Evolutionary conservation across 2,329 filamentous ascomycete genomes (phyloP), one percentile per base, ranked within the genome.

Genomic region (Ambrosiella beaveri): DNA sequence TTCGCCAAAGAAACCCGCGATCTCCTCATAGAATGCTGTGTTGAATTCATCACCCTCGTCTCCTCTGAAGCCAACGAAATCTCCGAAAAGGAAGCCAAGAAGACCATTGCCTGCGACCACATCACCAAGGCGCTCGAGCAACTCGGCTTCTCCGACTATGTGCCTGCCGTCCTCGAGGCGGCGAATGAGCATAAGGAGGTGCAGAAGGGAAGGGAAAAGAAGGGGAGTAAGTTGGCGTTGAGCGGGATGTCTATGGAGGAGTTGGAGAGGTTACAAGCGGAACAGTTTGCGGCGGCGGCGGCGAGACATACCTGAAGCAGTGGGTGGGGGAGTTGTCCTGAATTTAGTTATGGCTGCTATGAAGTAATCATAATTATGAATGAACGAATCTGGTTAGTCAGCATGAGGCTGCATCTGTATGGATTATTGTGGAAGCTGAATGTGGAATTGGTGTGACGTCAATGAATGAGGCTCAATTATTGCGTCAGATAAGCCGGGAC

Each of bases 41-140:
- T 98, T 66, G 93, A 98, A 71, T 98, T 98, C 71, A 96, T 98
- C 70, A 97, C 93, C 15, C 81, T 98, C 66, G 86, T 98, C 65
- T 96, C 90, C n/a, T 95, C 88, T 53, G 91, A 98, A 73, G 93
- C 93, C 62, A 98, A 98, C 71, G 93, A 98, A 66, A 98, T 98
- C 63, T 94, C 90, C 11, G 93, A 98, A 70, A 95, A 95, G 71
- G 93, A 98, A 67, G 88, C 90, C 54, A 98, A 98, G 75, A 98
- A 98, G 78, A 98, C 93, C 3, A 98, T 98, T 65, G 91, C 91
- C 11, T 95, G 88, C 70, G 93, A 98, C 66, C 93, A 98, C 73
- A 94, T 98, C 65, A 94, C 91, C 67, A 91, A 91, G 67, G 93
- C 93, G 0, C 78, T 98, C 47, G 86, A 91, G 65, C 87, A 95